Base-by-base conservation (phyloP, 192 early-diverging fungal genomes). In the Coemansia sp. region DNA sequence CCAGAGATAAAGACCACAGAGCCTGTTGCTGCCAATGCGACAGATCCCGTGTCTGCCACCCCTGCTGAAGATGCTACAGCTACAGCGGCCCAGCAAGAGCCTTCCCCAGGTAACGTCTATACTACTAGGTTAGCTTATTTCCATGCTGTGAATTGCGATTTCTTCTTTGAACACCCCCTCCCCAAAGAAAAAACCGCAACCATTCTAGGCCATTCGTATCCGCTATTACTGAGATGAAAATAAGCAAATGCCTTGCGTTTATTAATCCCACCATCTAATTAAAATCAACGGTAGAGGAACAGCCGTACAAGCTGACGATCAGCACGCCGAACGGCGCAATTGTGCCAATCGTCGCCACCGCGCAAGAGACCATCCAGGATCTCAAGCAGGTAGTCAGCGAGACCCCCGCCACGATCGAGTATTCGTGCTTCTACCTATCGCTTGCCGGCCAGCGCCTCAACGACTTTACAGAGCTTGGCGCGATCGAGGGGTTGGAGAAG, bases 381-480 rank as follows among this genome's bases (percentile, higher is more conserved):
- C 87, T 99, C 64, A 92, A 91, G 62, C 91, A 94, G 64, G 90
- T 87, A 20, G 84, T 99, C 53, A 90, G 90, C 59, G 97, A 99
- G 71, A 90, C 89, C 3, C 89, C 92, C 16, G 90, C 93, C 58
- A 89, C 91, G 2, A 88, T 93, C 58, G 90, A 91, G 51, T 89
- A 94, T 81, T 95, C 97, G 36, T 97, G 95, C 83, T 98, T 98
- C 73, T 93, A 90, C 66, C 81, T 99, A 18, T 65, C 86, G 7
- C 90, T 87, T 64, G 84, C 94, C 24, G 93, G 90, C 34, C 67
- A 76, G 64, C 86, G 89, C 23, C 72, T 98, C 58, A 89, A 87
- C 68, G 95, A 98, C 60, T 90, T 85, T 73, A 74, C 81, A 39
- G 90, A 91, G 77, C 77, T 92, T 10, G 88, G 89, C 35, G 91